Evolutionary conservation across 2,329 filamentous ascomycete genomes (phyloP).

Genomic region (Cephalotrichum gorgonifer): DNA sequence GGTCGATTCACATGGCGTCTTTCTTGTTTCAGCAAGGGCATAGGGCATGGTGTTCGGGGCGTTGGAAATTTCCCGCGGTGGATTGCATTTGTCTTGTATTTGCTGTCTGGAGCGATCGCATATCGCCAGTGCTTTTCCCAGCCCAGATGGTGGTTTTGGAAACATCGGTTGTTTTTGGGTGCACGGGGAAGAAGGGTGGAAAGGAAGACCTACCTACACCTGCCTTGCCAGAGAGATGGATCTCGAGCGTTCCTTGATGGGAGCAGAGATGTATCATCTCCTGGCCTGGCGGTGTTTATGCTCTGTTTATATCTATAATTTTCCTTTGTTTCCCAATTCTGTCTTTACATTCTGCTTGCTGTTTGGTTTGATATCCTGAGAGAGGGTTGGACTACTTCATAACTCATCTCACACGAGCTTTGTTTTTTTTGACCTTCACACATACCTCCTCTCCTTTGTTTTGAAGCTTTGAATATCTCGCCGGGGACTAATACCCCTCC

Average conservation of each 20-base stretch:
- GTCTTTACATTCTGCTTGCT: too few species aligned
- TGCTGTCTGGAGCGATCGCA: not conserved
- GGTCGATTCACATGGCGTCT: not conserved
- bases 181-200: too few species aligned
- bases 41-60: constrained; percentile 5
- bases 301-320: not conserved
- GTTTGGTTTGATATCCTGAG: too few species aligned
- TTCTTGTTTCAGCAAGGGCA: not conserved
- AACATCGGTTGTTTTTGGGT: not conserved
- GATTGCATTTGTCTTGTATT: constrained; percentile 1
- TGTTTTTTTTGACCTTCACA: too few species aligned
- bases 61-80: not conserved
- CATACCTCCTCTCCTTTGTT: not conserved
- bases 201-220: too few species aligned
- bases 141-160: not conserved
- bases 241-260: constrained; percentile 4
- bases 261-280: not conserved
- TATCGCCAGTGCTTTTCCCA: not conserved
- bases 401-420: too few species aligned
- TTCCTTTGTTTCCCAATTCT: too few species aligned
- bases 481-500: not conserved
- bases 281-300: not conserved
- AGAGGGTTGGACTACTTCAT: too few species aligned
- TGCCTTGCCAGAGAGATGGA: not conserved
- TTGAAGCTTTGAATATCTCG: not conserved